Evolutionary conservation across 192 early-diverging fungal genomes (phyloP), one percentile per base, ranked within the genome.

Genomic region (Coemansia biformis): DNA sequence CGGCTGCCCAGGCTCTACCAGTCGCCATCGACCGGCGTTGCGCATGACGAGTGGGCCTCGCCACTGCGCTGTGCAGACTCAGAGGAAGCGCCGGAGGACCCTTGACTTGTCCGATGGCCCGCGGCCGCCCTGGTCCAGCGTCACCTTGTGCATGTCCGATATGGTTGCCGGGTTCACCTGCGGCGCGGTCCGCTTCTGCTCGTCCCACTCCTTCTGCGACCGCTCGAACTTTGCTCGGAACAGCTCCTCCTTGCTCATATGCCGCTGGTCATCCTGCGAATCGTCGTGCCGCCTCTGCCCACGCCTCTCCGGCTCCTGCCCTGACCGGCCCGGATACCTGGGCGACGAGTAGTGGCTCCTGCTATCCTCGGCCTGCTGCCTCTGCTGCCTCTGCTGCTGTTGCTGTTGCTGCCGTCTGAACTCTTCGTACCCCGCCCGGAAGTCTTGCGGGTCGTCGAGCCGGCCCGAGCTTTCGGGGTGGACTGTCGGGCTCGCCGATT

Each of bases 161-260:
- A 70, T 30, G 22, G 33, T 43, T 1, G 45, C 46, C 2, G 66
- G 46, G 34, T 63, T 63, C 29, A 70, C 36, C 19, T 45, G 49
- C 18, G 48, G 4, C 17, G 47, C 12, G 40, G 30, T 50, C 13
- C 21, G 22, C 30, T 33, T 57, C 34, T 62, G 63, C 50, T 54
- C 49, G 22, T 66, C 48, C 70, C 70, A 74, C 36, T 74, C 63
- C 35, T 48, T 50, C 57, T 74, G 58, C 38, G 70, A 74, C 63
- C 47, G 39, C 28, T 66, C 70, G 38, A 74, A 58, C 59, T 74
- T 74, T 17, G 62, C 58, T 40, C 70, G 54, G 46, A 74, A 74
- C 48, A 59, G 16, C 13, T 74, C 63, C 47, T 74, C 70, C 43
- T 62, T 62, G 49, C 40, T 66, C 43, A 59, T 43, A 13, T 48